Percentiles rank a stretch among this genome's conserved stretches.
phyloP scores from a whole-genome alignment of 305 asterid genomes.

The Fraxinus albicans region DNA sequence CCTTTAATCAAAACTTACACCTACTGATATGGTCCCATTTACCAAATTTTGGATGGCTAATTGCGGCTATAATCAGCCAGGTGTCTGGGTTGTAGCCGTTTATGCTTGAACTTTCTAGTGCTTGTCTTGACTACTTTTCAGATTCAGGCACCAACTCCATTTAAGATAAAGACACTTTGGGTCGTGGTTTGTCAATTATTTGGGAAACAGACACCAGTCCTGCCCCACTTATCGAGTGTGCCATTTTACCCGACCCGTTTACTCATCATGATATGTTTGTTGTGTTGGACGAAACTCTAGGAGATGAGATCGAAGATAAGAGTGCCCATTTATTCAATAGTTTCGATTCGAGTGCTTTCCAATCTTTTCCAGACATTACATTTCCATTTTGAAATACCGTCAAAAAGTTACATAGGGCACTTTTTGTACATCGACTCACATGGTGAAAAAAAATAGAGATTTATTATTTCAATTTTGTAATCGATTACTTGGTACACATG shows the following conservation, averaged over 20 bases:
- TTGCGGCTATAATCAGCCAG: neutral
- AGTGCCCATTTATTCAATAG: neutral
- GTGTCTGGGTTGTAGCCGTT: neutral
- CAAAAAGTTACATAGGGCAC: neutral
- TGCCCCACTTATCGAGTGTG: neutral
- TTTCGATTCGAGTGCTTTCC: neutral
- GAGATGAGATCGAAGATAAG: neutral
- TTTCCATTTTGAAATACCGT: neutral
- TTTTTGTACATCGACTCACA: neutral
- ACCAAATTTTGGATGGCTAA: neutral
- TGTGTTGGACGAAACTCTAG: neutral
- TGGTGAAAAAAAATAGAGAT: neutral
- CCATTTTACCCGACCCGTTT: neutral
- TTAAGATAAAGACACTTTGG: neutral
- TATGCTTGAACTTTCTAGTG: slow-evolving; percentile 25
- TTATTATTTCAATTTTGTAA: neutral
- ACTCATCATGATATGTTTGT: neutral
- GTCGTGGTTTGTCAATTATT: neutral
- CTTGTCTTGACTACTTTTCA: neutral
- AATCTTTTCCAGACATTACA: neutral
- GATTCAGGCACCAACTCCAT: neutral
- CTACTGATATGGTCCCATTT: neutral
- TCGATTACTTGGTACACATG: neutral
- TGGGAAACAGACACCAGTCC: neutral
- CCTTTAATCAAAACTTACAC: neutral